Base-by-base conservation (phyloP, 2,329 filamentous ascomycete genomes). In the Colletotrichum camelliae region DNA sequence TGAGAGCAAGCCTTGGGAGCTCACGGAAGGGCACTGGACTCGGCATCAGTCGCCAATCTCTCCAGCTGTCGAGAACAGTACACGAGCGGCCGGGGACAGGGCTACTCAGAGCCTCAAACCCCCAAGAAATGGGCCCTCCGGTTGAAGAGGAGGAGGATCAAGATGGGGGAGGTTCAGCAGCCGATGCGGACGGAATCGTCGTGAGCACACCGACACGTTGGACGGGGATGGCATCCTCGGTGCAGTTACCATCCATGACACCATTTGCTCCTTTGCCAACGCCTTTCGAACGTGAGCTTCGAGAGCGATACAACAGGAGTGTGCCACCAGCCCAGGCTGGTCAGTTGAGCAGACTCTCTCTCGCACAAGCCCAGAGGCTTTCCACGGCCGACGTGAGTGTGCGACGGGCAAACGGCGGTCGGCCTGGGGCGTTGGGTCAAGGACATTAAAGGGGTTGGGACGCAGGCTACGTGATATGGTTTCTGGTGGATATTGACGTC, bases 191-290 rank as follows among this genome's bases (percentile, higher is more conserved):
- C 31, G 52, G 64, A 31, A 60, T 72, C 5, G 29, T 75, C 15
- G 71, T 85, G 16, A 84, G 85, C 64, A 89, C 87, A 9, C 87
- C 87, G 3, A 89, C 87, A n/a, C 86, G 86, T 66, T 86, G 87
- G 83, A 88, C 86, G 4, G 85, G 88, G 5, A 81, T 85, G 67
- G 81, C 85, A 8, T 81, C 85, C 35, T 82, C 85, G 7, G 82
- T 86, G 8, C 84, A 82, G 35, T 79, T 84, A 62, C 82, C 84
- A 15, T 84, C 87, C 10, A 88, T 86, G 5, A 88, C 86, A 6
- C 87, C 87, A 5, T 82, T 82, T 70, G 86, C 82, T 18, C 85
- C 86, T 16, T 80, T 88, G 8, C 85, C 87, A 8, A 85, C 85
- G 1, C 84, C 87, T n/a, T 81, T 87, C n/a, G 84, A 86, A 73